Evolutionary conservation across 2,329 filamentous ascomycete species (phyloP), one percentile per base, ranked within the genome.

Genomic region (Nannizziopsis barbatae): DNA sequence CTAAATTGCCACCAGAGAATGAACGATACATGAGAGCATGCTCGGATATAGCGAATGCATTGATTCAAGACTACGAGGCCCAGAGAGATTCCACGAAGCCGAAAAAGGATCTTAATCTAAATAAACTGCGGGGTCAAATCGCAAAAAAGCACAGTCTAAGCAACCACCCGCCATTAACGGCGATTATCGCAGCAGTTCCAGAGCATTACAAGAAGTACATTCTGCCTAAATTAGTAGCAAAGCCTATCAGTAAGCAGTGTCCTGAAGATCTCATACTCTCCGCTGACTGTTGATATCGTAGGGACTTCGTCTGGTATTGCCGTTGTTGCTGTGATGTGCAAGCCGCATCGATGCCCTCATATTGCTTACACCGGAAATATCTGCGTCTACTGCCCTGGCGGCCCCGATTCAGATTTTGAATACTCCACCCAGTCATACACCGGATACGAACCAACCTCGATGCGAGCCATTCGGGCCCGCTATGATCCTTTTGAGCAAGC

Each of bases 141-240:
- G 79, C 92, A 40, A 94, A 92, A 71, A 96, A 95, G 71, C 88
- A 96, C 71, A 84, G 81, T 64, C 73, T 98, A 52, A 83, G 80
- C 65, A 87, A 80, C 53, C 86, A 94, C 57, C 92, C 92, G 30
- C 87, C 93, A 20, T 72, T 98, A 55, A 96, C 90, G 7, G 90
- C 92, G 52, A 98, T 98, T 62, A 96, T 98, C 62, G 87, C 92
- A 47, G 92, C 92, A 8, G 90, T 98, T 32, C 93, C 93, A n/a
- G 92, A 98, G 65, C 89, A 96, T 65, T 95, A 96, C 72, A 98
- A 96, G 74, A 98, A 96, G 71, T 96, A 96, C 61, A 95, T 98
- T 53, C 70, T 96, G 53, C 92, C 89, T 15, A 95, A 95, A 69
- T 74, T 98, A 53, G 88, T 98, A 58, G 92, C 93, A 20, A 98